Percentiles rank a stretch among this genome's conserved stretches.
These are phyloP conservation scores for Ailanthus altissimus DNA, from an alignment of 345 rosid species.

Conservation along the genomic window DNA sequence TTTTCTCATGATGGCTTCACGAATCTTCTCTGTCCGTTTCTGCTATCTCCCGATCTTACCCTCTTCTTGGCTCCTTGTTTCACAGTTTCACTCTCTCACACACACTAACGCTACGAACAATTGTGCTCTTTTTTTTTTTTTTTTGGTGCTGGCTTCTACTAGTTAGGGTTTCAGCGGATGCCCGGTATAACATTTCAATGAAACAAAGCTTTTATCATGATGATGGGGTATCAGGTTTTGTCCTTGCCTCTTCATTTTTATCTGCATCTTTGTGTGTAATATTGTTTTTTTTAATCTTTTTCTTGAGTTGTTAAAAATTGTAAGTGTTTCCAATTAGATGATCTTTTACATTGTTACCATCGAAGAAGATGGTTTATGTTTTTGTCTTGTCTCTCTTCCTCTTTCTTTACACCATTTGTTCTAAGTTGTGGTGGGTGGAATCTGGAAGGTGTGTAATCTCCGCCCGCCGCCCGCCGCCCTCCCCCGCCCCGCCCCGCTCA, in stretches of 20 bases:
- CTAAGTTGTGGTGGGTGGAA: constrained; percentile 17
- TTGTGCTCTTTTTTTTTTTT: background rate
- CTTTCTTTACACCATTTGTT: constrained; percentile 9
- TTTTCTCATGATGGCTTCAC: constrained; percentile 44
- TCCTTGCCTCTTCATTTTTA: background rate
- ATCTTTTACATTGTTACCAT: background rate
- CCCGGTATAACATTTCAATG: background rate
- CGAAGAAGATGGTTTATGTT: background rate
- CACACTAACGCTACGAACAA: background rate
- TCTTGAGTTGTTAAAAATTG: background rate
- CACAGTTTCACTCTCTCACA: background rate
- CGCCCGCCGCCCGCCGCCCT: too few relatives aligned
- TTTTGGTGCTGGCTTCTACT: background rate
- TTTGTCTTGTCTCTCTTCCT: constrained; percentile 14
- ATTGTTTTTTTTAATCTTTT: background rate
- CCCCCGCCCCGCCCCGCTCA: too few relatives aligned
- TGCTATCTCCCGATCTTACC: constrained; percentile 25
- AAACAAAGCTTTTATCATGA: background rate
- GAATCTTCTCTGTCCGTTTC: constrained; percentile 51
- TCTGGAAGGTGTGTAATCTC: constrained; percentile 27
- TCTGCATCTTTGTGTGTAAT: background rate
- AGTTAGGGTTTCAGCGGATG: constrained; percentile 28
- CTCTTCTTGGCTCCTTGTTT: constrained; percentile 22
- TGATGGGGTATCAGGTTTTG: too few relatives aligned
- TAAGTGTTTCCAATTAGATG: background rate